A percentile compares a stretch with the other conserved stretches of the same genome.
Conservation (phyloP, 352 stramenopile genomes). For the Globisporangium perplexum region DNA sequence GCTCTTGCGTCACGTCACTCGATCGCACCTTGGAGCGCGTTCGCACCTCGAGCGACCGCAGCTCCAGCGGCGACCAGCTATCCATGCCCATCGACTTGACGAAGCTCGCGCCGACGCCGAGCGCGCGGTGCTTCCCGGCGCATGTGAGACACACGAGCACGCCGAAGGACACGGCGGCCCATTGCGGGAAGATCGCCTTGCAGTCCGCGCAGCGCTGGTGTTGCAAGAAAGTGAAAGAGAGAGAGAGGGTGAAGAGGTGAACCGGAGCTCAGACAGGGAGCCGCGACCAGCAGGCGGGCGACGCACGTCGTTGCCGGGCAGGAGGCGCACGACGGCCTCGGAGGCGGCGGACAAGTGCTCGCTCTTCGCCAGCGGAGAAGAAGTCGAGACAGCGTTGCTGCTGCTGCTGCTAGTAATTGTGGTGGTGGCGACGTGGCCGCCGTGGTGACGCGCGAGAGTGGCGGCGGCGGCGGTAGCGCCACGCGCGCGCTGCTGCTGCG, state of each 20-base stretch:
- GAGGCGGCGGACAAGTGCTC: conserved; percentile 36
- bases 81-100: conserved; percentile 85
- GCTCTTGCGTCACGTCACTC: not conserved
- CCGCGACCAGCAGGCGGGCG: not conserved
- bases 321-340: conserved; percentile 52
- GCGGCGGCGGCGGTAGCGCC: no score
- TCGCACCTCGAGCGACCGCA: conserved; percentile 41
- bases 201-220: conserved; percentile 76
- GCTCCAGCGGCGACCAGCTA: conserved; percentile 48
- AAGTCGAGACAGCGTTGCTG: not conserved
- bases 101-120: conserved; percentile 79
- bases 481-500: not conserved
- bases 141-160: conserved; percentile 73
- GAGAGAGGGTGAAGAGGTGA: not conserved
- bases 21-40: no score
- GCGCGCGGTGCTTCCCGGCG: conserved; percentile 67
- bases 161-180: conserved; percentile 80
- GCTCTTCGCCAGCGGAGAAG: conserved; percentile 1
- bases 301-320: conserved; percentile 75
- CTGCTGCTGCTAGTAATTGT: no score
- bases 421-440: not conserved
- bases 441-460: not conserved
- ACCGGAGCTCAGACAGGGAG: not conserved
- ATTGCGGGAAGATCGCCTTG: conserved; percentile 75
- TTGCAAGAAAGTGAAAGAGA: not conserved